These are phyloP conservation scores for Trametes meyenii DNA, from an alignment of 768 basidiomycete species.

Conservation along the genomic window DNA sequence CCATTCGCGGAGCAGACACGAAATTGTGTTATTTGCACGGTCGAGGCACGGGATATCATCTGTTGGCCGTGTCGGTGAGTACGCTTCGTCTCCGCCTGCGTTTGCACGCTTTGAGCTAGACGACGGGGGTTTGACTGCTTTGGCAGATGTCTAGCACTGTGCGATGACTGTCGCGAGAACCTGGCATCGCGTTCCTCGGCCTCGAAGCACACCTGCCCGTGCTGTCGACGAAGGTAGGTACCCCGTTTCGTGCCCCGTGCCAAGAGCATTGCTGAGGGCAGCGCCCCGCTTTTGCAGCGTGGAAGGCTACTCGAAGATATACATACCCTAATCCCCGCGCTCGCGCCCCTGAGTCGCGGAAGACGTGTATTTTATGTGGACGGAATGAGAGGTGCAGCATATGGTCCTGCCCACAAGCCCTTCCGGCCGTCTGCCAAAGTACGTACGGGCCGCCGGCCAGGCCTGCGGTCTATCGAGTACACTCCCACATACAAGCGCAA, in stretches of 20 bases:
- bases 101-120: not conserved
- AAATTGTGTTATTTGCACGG: slow-evolving; percentile 72
- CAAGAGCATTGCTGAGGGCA: slow-evolving; percentile 1
- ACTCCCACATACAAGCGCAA: slow-evolving; percentile 8
- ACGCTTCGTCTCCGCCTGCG: not conserved
- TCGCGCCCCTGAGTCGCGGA: not conserved
- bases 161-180: slow-evolving; percentile 65
- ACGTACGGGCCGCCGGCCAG: not conserved
- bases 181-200: slow-evolving; percentile 56
- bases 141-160: slow-evolving; percentile 54
- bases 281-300: slow-evolving; percentile 33
- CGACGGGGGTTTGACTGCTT: not conserved
- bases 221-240: slow-evolving; percentile 54
- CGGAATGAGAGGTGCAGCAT: slow-evolving; percentile 2
- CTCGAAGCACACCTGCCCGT: slow-evolving; percentile 66
- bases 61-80: slow-evolving; percentile 85
- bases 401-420: not conserved
- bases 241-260: not conserved
- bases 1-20: slow-evolving; percentile 33
- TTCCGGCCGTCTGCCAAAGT: not conserved
- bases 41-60: slow-evolving; percentile 69
- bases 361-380: slow-evolving; percentile 3
- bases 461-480: slow-evolving; percentile 6
- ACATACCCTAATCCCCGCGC: slow-evolving; percentile 46
- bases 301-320: slow-evolving; percentile 64